Evolutionary conservation across 306 rosid genomes (phyloP).

Genomic region (Bauhinia variegata): DNA sequence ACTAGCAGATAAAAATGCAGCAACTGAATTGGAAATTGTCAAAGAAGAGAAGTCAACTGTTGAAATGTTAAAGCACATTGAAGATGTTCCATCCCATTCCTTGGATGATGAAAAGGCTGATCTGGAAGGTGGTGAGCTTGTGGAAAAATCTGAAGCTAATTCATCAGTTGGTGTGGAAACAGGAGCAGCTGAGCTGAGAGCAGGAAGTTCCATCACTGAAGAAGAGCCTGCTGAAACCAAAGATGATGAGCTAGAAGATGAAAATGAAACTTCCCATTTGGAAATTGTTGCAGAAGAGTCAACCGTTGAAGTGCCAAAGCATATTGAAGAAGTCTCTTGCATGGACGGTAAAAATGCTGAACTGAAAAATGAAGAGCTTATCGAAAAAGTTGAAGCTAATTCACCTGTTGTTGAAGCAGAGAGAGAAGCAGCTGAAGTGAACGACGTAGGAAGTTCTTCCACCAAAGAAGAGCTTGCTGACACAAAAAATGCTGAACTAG

Average conservation of each 20-base stretch:
- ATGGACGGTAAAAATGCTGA: background rate
- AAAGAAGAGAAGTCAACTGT: conserved; percentile 1
- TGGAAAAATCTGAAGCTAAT: conserved; percentile 16
- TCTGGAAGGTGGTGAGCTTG: conserved; percentile 23
- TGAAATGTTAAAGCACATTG: conserved; percentile 13
- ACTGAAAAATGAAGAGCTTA: background rate
- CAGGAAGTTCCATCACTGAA: no score
- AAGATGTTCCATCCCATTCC: background rate
- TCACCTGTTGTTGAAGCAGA: no score
- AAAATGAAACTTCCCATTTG: no score
- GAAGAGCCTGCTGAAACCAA: no score
- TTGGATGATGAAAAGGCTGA: background rate
- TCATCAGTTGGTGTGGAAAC: conserved; percentile 3
- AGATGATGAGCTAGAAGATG: no score
- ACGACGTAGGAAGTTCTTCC: no score
- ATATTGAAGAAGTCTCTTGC: background rate
- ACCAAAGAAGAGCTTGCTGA: no score
- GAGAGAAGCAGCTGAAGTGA: no score
- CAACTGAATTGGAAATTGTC: conserved; percentile 3
- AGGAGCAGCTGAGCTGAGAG: background rate
- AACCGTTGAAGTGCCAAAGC: no score
- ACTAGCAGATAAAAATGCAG: background rate
- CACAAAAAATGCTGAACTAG: no score
- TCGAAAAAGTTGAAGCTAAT: no score
- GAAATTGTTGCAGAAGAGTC: no score